Conservation (phyloP, 108 stramenopile genomes). For the Thalassiosira profunda region DNA sequence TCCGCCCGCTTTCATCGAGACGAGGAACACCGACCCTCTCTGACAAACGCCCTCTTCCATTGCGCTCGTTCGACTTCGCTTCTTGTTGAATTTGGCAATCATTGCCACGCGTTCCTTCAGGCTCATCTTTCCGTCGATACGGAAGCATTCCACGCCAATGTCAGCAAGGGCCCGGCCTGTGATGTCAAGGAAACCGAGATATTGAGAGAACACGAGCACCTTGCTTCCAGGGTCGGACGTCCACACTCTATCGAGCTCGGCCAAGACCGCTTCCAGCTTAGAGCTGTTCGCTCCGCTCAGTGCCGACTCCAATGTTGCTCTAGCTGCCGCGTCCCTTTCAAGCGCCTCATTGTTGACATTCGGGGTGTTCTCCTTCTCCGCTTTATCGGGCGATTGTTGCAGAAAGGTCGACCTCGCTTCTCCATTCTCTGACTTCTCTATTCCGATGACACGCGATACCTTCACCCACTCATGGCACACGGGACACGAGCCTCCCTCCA, state of each 20-base stretch:
- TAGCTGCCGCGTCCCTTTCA: conserved; percentile 33
- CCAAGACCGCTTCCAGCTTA: conserved; percentile 72
- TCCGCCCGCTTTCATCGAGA: conserved; percentile 97
- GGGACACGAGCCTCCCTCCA: conserved; percentile 66
- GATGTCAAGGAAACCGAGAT: conserved; percentile 98
- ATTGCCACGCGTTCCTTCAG: conserved; percentile 87
- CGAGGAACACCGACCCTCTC: conserved; percentile 89
- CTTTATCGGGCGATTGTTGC: conserved; percentile 2
- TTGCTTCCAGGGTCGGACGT: conserved; percentile 96
- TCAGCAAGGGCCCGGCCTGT: conserved; percentile 91
- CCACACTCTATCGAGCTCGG: conserved; percentile 81
- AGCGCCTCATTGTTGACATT: too few species aligned
- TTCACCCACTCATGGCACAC: conserved; percentile 65
- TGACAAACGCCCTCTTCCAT: too few species aligned
- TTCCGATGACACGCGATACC: conserved; percentile 54
- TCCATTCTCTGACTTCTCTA: conserved; percentile 56
- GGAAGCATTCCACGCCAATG: conserved; percentile 79
- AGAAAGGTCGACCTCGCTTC: conserved; percentile 46
- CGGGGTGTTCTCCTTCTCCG: conserved; percentile 10
- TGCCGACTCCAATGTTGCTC: conserved; percentile 66
- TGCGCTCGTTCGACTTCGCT: too few species aligned
- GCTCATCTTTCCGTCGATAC: conserved; percentile 94
- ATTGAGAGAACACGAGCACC: conserved; percentile 98
- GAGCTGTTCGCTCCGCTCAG: conserved; percentile 67
- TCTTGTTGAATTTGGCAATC: conserved; percentile 87